Conservation (phyloP, 2,329 filamentous ascomycete species). For the Xylaria sp. region DNA sequence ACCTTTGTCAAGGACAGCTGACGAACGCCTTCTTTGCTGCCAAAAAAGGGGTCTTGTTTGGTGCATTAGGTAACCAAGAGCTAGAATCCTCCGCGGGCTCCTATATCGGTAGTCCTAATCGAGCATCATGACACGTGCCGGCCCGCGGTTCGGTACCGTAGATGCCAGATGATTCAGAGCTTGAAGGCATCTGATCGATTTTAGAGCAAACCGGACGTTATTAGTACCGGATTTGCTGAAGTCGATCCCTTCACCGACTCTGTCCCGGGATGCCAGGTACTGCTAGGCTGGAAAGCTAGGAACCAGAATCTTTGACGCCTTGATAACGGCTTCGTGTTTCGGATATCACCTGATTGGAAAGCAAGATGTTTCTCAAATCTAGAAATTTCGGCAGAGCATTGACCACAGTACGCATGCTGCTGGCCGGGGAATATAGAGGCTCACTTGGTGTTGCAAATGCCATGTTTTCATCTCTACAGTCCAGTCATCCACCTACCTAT, state of each 20-base stretch:
- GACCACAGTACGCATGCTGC: not conserved
- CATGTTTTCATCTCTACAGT: not conserved
- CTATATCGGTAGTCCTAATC: slow-evolving; percentile 27
- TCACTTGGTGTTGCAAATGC: not conserved
- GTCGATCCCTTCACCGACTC: not conserved
- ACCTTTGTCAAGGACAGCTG: not conserved
- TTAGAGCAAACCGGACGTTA: slow-evolving; percentile 10
- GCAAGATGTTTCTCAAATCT: not conserved
- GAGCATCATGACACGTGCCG: slow-evolving; percentile 29
- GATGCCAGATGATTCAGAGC: slow-evolving; percentile 17
- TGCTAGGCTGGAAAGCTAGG: not conserved
- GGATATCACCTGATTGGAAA: not conserved
- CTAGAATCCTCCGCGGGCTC: slow-evolving; percentile 5
- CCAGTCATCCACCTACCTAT: not conserved
- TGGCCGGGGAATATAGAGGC: not conserved
- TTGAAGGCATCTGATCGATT: slow-evolving; percentile 24
- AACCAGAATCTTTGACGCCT: not conserved
- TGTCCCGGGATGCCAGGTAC: not conserved
- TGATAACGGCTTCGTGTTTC: not conserved
- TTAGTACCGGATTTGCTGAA: slow-evolving; percentile 8
- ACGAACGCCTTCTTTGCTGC: slow-evolving; percentile 4
- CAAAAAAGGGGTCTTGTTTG: slow-evolving; percentile 20
- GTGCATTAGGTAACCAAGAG: slow-evolving; percentile 13
- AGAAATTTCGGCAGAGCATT: not conserved
- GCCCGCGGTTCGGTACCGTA: slow-evolving; percentile 7